phyloP scores from a whole-genome alignment of 176 grass and related monocot species.

The Avena atlantica region DNA sequence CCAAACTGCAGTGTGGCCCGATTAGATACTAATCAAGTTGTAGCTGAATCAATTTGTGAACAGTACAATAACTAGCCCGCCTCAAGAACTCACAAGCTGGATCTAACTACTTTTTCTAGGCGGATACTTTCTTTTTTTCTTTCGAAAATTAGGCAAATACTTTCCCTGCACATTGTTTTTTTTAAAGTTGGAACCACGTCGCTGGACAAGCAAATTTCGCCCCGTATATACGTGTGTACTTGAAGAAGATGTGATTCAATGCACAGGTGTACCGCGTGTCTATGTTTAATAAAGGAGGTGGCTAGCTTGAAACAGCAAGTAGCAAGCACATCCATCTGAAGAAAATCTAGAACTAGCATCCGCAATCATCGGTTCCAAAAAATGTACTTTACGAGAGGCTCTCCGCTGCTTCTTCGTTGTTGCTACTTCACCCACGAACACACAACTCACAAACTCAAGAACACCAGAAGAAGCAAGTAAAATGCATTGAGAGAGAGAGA shows the following conservation, averaged over 20 bases:
- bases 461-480: neutral
- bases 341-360: neutral
- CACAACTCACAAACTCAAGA: slow-evolving; percentile 5
- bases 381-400: neutral
- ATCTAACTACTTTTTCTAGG: neutral
- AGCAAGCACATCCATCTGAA: neutral
- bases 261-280: neutral
- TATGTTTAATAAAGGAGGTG: neutral
- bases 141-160: neutral
- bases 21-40: neutral
- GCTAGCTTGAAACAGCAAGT: slow-evolving; percentile 4
- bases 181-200: neutral
- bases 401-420: neutral
- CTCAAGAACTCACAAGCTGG: neutral
- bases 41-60: neutral
- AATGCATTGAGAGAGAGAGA: slow-evolving; percentile 32
- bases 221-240: neutral
- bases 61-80: neutral
- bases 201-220: neutral
- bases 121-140: neutral
- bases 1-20: neutral
- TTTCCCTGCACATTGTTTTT: neutral
- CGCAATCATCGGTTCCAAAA: neutral
- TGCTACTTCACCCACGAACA: neutral
- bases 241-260: neutral